Percentiles rank a stretch among this genome's conserved stretches.
These are phyloP conservation scores for Scutellaria galericulata DNA, from an alignment of 257 asterid genomes.

Conservation along the genomic window DNA sequence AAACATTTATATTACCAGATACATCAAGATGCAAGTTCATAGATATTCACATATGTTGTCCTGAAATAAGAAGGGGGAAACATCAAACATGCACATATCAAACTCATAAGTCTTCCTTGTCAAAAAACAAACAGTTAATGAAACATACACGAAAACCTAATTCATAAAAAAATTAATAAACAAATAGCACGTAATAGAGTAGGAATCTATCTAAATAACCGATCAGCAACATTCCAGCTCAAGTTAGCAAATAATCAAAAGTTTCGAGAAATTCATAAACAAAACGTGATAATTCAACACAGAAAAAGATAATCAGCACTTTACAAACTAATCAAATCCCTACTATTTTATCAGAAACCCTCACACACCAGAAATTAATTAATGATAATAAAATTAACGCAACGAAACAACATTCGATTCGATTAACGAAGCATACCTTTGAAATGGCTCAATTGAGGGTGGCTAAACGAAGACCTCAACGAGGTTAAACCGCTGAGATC, in stretches of 20 bases:
- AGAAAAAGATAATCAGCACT: background rate
- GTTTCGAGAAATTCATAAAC: constrained; percentile 3
- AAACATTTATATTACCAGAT: background rate
- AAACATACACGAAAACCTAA: background rate
- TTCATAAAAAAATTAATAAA: background rate
- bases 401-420: background rate
- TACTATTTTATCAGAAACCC: constrained; percentile 1
- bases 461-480: constrained; percentile 38
- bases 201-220: background rate
- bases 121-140: background rate
- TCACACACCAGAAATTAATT: background rate
- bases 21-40: background rate
- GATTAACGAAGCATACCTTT: constrained; percentile 43
- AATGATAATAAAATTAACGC: background rate
- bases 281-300: background rate
- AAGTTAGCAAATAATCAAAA: background rate
- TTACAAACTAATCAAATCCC: background rate
- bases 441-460: constrained; percentile 37
- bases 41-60: background rate
- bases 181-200: background rate
- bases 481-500: constrained; percentile 32
- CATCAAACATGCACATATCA: background rate
- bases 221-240: constrained; percentile 11
- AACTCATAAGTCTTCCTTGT: background rate
- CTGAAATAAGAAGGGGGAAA: constrained; percentile 3